Evolutionary conservation across 371 early-diverging fungal species (phyloP).

Genomic region (Entomophthora muscae): DNA sequence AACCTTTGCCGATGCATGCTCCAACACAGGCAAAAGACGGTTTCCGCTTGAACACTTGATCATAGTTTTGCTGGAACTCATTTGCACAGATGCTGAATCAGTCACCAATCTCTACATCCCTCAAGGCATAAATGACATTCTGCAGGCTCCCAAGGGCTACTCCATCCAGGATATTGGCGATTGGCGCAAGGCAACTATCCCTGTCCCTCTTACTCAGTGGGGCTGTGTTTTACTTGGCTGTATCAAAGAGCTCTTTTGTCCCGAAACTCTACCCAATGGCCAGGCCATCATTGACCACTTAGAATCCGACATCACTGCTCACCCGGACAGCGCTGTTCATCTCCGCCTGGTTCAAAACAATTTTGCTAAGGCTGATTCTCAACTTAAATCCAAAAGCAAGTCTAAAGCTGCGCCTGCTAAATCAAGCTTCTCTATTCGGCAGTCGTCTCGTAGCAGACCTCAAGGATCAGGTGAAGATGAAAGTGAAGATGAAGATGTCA

Average conservation of each 20-base stretch:
- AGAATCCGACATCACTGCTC: neutral
- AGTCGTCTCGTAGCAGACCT: neutral
- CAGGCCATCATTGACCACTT: neutral
- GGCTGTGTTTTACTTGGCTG: neutral
- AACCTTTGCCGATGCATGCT: neutral
- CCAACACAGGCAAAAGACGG: neutral
- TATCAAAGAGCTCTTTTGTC: neutral
- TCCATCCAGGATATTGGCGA: neutral
- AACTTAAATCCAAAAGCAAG: neutral
- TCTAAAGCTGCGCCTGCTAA: neutral
- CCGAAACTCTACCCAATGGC: neutral
- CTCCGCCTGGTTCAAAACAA: neutral
- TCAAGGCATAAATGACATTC: neutral
- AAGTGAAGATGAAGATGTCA: neutral
- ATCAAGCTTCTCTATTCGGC: neutral
- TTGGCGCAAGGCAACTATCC: neutral
- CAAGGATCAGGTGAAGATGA: neutral
- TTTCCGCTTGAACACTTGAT: neutral
- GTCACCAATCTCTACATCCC: neutral
- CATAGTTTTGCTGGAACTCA: neutral
- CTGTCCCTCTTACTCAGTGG: neutral
- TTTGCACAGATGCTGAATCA: neutral
- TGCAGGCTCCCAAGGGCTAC: neutral
- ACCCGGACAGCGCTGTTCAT: neutral
- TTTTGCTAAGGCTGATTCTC: neutral